A percentile compares a stretch with the other conserved stretches of the same genome.
Conservation (phyloP, 106 monocot genomes). For the Posidonia australis region DNA sequence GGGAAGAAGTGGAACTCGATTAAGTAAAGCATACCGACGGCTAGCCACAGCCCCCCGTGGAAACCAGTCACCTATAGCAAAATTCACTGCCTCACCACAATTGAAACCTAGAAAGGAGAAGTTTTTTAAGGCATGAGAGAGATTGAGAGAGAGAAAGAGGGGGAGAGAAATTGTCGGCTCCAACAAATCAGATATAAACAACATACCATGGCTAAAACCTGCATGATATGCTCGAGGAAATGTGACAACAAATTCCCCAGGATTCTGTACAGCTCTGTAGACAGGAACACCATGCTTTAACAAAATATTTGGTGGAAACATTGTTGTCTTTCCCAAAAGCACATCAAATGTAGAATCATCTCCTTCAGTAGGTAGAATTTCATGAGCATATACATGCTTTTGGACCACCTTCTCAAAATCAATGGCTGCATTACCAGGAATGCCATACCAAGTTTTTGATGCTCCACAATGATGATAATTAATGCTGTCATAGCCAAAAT, state of each 20-base stretch:
- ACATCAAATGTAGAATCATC: slow-evolving; percentile 83
- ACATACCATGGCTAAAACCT: slow-evolving; percentile 88
- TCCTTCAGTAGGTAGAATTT: slow-evolving; percentile 47
- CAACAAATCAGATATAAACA: background rate
- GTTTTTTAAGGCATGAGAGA: background rate
- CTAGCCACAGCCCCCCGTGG: slow-evolving; percentile 66
- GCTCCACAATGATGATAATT: slow-evolving; percentile 99
- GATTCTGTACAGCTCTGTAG: slow-evolving; percentile 88
- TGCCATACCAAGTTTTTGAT: slow-evolving; percentile 94
- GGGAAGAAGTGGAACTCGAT: slow-evolving; percentile 60
- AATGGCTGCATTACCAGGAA: slow-evolving; percentile 75
- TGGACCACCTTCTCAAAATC: slow-evolving; percentile 65
- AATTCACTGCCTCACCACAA: slow-evolving; percentile 97
- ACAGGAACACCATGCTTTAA: slow-evolving; percentile 80
- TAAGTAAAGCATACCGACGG: slow-evolving; percentile 63
- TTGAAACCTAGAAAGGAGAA: slow-evolving; percentile 62
- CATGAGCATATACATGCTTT: slow-evolving; percentile 58
- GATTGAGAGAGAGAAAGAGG: too few species aligned
- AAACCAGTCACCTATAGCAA: slow-evolving; percentile 94
- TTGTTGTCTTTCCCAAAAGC: slow-evolving; percentile 92
- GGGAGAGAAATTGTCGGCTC: background rate
- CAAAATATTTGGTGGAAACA: slow-evolving; percentile 87
- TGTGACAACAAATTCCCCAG: slow-evolving; percentile 88
- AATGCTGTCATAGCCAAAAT: slow-evolving; percentile 36
- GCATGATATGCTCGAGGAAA: slow-evolving; percentile 98